Evolutionary conservation across 257 asterid genomes (phyloP), one percentile per base, ranked within the genome.

Genomic region (Primulina huaijiensis): DNA sequence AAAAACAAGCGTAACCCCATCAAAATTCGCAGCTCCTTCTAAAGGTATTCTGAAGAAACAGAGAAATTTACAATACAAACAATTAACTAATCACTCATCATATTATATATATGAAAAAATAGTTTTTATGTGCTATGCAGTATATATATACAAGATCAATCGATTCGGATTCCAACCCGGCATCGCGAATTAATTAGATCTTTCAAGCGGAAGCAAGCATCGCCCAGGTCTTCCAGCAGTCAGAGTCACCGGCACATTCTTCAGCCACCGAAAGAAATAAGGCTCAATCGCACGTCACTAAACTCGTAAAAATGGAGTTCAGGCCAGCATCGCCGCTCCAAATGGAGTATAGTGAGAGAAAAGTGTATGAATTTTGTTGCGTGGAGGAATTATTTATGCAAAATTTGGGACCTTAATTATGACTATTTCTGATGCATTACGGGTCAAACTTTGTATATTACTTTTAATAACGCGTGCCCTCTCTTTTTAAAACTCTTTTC

Each of bases 271-370:
- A 16, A 50, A 50, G 8, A 50, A 50, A 50, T 16, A 14, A 20
- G 56, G 56, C 20, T 50, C 56, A 50, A 50, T 16, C 56, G 20
- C 56, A 12, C 53, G 11, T 12, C 80, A 46, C 33, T 12, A 10
- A 50, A 19, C 56, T 46, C 19, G 30, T 7, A 60, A 52, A 59
- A 74, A 63, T 17, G 55, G 38, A 10, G 74, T 2, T 68, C 80
- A 78, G 74, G 78, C 79, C 3, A 70, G 79, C 76, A 74, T 71
- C 69, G 78, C 76, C 80, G 80, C 80, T 72, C 34, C 67, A 60
- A 43, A 35, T 75, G 60, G 65, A 29, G 55, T 20, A 12, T 63
- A 40, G 72, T 21, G 23, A 55, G 76, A 78, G 79, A 74, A 46
- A 58, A 53, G 8, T 59, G 76, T 10, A 25, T 31, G 74, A 56